Evolutionary conservation across 768 basidiomycete genomes (phyloP), one percentile per base, ranked within the genome.

Genomic region (Boletus reticuloceps): DNA sequence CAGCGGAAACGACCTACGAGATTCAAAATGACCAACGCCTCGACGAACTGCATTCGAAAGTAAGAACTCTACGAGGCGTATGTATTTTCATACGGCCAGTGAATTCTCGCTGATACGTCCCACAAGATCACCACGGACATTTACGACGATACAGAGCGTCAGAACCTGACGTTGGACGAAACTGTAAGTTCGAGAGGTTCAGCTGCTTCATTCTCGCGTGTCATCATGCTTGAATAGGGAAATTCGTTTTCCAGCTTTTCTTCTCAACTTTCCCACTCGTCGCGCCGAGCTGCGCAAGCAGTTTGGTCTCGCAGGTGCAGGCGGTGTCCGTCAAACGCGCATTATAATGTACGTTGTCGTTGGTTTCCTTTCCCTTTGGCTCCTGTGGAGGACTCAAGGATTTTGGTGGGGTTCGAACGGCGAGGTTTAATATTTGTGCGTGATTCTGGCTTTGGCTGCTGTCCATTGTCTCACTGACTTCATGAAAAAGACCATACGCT

Each of bases 71-170:
- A 45, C 84, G 91, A 57, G 87, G 88, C n/a, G 91, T 93, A 67
- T 60, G 82, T 58, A 29, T 51, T 9, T 0, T 16, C 6, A 38
- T 39, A 17, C 31, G 50, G 37, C 36, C 51, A 42, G 8, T n/a
- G 38, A 34, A 13, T 32, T 51, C 27, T 17, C 6, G 37, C 37
- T 54, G 43, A 58, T 43, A 31, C 31, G 6, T 32, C 12, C 31
- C 29, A 32, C 38, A 19, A 94, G 91, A 79, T 94, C n/a, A 94
- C 91, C 13, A 88, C 83, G 3, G 91, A 94, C 73, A 92, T 94
- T 38, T 79, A 94, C 67, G 81, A 84, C 57, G 92, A 94, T 64
- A 86, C 86, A 2, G 91, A 94, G 71, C 75, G 85, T 11, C 92
- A 94, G 73, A 93, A 94, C 64, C 65, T 81, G 4, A 81, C 87